Conservation (phyloP, 192 early-diverging fungal species). For the Entomortierella chlamydospora region DNA sequence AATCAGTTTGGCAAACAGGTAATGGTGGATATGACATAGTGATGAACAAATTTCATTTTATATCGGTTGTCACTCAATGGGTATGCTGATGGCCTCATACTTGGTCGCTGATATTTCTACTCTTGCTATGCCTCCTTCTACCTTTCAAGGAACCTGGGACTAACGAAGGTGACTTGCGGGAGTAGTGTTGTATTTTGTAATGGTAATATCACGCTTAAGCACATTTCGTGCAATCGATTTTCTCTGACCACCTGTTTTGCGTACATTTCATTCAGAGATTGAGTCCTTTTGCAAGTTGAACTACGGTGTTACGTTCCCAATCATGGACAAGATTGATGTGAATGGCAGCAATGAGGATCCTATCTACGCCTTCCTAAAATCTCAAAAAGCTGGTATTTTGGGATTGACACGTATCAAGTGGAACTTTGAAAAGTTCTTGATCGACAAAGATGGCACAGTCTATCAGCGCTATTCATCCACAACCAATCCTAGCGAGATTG, state of each 20-base stretch:
- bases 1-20: slow-evolving; percentile 88
- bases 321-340: slow-evolving; percentile 89
- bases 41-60: background rate
- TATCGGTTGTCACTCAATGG: too few relatives aligned
- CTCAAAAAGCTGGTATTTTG: slow-evolving; percentile 59
- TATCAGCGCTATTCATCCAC: slow-evolving; percentile 73
- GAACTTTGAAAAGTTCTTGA: slow-evolving; percentile 90
- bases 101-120: too few relatives aligned
- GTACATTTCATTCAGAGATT: slow-evolving; percentile 54
- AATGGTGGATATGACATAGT: slow-evolving; percentile 6
- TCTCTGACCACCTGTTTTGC: slow-evolving; percentile 3
- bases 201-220: too few relatives aligned
- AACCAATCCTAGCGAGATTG: slow-evolving; percentile 70
- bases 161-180: slow-evolving; percentile 48
- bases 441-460: slow-evolving; percentile 67
- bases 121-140: too few relatives aligned
- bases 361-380: slow-evolving; percentile 73
- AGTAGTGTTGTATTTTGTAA: background rate
- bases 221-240: background rate
- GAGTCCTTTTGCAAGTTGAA: slow-evolving; percentile 71
- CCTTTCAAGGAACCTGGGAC: slow-evolving; percentile 62
- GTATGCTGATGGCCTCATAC: too few relatives aligned
- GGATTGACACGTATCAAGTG: slow-evolving; percentile 76
- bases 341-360: slow-evolving; percentile 74
- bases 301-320: slow-evolving; percentile 88